Evolutionary conservation across 2,329 filamentous ascomycete species (phyloP), one percentile per base, ranked within the genome.

Genomic region (Raffaelea ambrosiae): DNA sequence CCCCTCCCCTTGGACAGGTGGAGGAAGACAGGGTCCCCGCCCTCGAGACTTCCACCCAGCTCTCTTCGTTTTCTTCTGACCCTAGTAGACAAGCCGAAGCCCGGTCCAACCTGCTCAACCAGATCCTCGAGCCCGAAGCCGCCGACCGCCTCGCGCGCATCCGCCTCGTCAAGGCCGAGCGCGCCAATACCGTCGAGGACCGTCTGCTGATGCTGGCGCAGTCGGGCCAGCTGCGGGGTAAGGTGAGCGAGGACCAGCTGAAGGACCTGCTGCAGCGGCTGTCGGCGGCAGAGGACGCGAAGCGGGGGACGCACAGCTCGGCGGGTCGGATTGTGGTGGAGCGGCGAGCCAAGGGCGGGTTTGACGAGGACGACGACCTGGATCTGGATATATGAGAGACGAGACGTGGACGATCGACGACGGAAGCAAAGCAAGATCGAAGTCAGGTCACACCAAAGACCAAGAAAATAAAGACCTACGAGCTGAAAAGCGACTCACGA

Each of bases 101-200:
- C 36, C 85, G 88, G 51, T 72, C 81, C 59, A 76, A 79, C 51
- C 85, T 96, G 58, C 83, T 98, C 53, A 79, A 78, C 58, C 93
- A 97, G 68, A 97, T 98, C 71, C 87, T 98, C 53, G 84, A 90
- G 59, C 93, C 93, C 56, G 88, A 91, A 61, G 93, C 93, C 18
- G 86, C 88, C 51, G 93, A 98, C 70, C 86, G 93, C 14, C 78
- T 98, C 1, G 88, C 88, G 49, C 88, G 93, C 55, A 97, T 98
- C 69, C 85, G 91, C 31, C 82, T 98, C 51, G 93, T 98, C 62
- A 97, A 97, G 70, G 88, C 90, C 64, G 83, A 84, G 58, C 87
- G 93, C 59, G 93, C 93, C 33, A 79, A 77, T 52, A 89, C 96
- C 60, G 81, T 98, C 49, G 93, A 98, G 72, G 90, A 94, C 74